phyloP scores from a whole-genome alignment of 2,329 filamentous ascomycete genomes.

The Aspergillus bombycis region DNA sequence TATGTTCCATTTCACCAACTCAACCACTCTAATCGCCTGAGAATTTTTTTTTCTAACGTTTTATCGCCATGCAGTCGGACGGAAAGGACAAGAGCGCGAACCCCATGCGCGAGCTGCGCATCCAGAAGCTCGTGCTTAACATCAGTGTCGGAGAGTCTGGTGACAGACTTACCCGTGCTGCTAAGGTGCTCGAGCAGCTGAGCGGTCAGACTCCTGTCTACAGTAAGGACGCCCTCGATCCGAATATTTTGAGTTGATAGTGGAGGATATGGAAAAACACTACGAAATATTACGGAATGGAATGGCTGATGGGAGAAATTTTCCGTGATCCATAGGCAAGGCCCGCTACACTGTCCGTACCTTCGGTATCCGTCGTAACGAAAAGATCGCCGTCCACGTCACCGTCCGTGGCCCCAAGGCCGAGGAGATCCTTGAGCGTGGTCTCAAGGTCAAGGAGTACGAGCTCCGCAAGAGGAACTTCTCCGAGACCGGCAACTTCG shows the following conservation, averaged over 20 bases:
- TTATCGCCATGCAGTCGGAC: constrained; percentile 63
- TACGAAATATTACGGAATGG: background rate
- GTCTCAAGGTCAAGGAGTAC: constrained; percentile 99
- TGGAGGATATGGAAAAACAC: constrained; percentile 2
- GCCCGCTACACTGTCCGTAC: constrained; percentile 99
- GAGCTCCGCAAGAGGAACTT: constrained; percentile 99
- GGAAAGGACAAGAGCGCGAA: constrained; percentile 79
- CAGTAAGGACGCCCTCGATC: constrained; percentile 66
- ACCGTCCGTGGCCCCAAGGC: constrained; percentile 99
- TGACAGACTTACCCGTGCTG: constrained; percentile 99
- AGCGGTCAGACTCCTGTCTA: constrained; percentile 99
- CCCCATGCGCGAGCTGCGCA: constrained; percentile 99
- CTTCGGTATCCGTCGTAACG: constrained; percentile 99
- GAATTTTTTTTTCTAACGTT: constrained; percentile 11
- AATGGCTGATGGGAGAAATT: constrained; percentile 25
- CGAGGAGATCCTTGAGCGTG: constrained; percentile 99
- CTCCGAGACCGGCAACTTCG: constrained; percentile 99
- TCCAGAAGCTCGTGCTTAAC: constrained; percentile 99
- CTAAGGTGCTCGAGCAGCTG: constrained; percentile 99
- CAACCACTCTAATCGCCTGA: background rate
- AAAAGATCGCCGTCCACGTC: constrained; percentile 99
- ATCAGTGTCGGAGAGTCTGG: constrained; percentile 99
- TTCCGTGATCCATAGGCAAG: constrained; percentile 69
- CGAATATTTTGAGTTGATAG: background rate
- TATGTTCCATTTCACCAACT: constrained; percentile 36